Base-by-base conservation (phyloP, 1,284 basidiomycete species). In the Cryptococcus maquisensis region DNA sequence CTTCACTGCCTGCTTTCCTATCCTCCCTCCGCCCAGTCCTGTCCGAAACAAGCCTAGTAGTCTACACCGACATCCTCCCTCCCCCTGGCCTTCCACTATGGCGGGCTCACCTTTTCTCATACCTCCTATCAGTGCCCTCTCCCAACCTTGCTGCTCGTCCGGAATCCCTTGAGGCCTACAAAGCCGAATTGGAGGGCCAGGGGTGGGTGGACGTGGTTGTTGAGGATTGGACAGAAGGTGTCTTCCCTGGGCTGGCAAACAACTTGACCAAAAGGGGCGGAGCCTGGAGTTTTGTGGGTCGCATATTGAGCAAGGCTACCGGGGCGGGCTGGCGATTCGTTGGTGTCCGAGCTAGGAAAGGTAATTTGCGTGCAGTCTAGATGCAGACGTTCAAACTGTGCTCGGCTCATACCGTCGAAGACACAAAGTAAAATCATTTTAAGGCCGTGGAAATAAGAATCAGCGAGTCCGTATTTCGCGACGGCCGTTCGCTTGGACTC, bases 51-150 rank as follows among this genome's bases (percentile, higher is more conserved):
- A 84, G 85, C 13, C 74, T 78, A 13, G 72, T 87, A 47, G 83
- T 82, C 3, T 80, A 86, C 15, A 85, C 84, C 8, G 86, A 87
- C 66, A 81, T 87, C n/a, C 46, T 75, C 7, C 66, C 72, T 3
- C 71, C 71, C 8, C 47, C 62, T 0, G 35, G 35, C 10, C 37
- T 68, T 8, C 40, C 54, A 13, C 16, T 56, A 39, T 54, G 67
- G 37, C 56, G 48, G 32, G 39, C 46, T 35, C 36, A 69, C 32
- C 44, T 71, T 5, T 57, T 78, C 40, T 67, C 72, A 3, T 64
- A 64, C 7, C 40, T 74, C 1, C 61, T 77, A 16, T 52, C 51
- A 28, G 81, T 87, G 63, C 85, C 85, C 0, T 58, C 64, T 35
- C 69, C 77, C 21, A 88, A 88, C 62, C 69, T 83, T 49, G 65